These are phyloP conservation scores for Dipodascopsis tothii DNA, from an alignment of 805 yeast species.

Conservation along the genomic window DNA sequence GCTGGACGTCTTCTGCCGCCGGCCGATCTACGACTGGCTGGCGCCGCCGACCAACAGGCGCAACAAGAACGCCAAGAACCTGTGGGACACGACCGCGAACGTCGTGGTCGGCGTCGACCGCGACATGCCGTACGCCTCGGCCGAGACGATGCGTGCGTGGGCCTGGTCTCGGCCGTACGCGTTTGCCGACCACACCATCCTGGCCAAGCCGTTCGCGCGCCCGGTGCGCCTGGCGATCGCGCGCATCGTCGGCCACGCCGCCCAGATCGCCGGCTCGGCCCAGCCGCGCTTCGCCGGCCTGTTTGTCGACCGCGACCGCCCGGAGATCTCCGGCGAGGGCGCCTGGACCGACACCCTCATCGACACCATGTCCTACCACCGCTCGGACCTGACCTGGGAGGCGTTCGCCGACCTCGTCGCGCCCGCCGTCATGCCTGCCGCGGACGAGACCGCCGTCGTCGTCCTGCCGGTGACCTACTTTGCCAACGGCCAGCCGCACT, in stretches of 20 bases:
- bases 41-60: too few relatives aligned
- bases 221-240: slow-evolving; percentile 17
- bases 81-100: slow-evolving; percentile 14
- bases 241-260: slow-evolving; percentile 18
- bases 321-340: slow-evolving; percentile 18
- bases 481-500: slow-evolving; percentile 21
- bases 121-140: slow-evolving; percentile 19
- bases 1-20: slow-evolving; percentile 20
- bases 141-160: slow-evolving; percentile 11
- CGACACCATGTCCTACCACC: slow-evolving; percentile 14
- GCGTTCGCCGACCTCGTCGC: slow-evolving; percentile 4
- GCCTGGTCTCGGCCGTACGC: slow-evolving; percentile 17
- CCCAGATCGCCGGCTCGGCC: slow-evolving; percentile 9
- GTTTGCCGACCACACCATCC: slow-evolving; percentile 16
- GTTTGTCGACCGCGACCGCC: slow-evolving; percentile 3
- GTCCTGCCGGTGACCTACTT: slow-evolving; percentile 15
- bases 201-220: slow-evolving; percentile 18
- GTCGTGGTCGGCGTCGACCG: slow-evolving; percentile 17
- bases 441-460: slow-evolving; percentile 12
- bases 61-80: too few relatives aligned
- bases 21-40: slow-evolving; percentile 19
- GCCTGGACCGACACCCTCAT: slow-evolving; percentile 20
- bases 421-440: slow-evolving; percentile 5
- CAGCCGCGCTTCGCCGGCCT: not conserved
- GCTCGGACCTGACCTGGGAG: slow-evolving; percentile 16